Evolutionary conservation across 805 yeast genomes (phyloP).

Genomic region (Yarrowia sp.): DNA sequence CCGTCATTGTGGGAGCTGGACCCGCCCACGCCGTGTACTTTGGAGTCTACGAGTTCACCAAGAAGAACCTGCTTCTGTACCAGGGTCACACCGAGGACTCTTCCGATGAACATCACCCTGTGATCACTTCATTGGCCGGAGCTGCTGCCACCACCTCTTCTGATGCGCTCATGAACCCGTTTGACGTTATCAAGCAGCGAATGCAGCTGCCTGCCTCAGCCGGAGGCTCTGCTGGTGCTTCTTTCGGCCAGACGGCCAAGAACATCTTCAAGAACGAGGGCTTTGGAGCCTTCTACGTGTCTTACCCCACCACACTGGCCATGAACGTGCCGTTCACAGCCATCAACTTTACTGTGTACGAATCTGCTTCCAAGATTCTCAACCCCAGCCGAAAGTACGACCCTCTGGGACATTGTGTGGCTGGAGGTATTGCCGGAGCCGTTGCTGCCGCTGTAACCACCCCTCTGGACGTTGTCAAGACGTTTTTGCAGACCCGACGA

Average conservation of each 20-base stretch:
- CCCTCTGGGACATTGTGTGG: slow-evolving; percentile 85
- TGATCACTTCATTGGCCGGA: slow-evolving; percentile 83
- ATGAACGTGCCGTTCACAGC: slow-evolving; percentile 96
- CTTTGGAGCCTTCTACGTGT: slow-evolving; percentile 75
- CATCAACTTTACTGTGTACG: slow-evolving; percentile 88
- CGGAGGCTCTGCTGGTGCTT: slow-evolving; percentile 30
- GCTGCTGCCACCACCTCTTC: slow-evolving; percentile 88
- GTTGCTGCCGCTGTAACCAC: slow-evolving; percentile 92
- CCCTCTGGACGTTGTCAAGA: slow-evolving; percentile 91
- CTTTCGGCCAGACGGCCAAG: slow-evolving; percentile 32
- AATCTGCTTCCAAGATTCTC: slow-evolving; percentile 67
- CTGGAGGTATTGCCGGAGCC: slow-evolving; percentile 95
- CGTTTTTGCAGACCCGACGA: slow-evolving; percentile 75
- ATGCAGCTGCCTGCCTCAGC: slow-evolving; percentile 58
- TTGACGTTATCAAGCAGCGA: slow-evolving; percentile 91
- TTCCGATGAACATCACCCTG: slow-evolving; percentile 60
- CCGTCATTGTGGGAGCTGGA: slow-evolving; percentile 95
- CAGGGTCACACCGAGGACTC: slow-evolving; percentile 34
- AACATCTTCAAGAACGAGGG: slow-evolving; percentile 41
- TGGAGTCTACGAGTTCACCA: slow-evolving; percentile 84
- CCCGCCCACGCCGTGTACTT: slow-evolving; percentile 98
- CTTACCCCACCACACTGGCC: slow-evolving; percentile 89
- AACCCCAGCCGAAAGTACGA: slow-evolving; percentile 76
- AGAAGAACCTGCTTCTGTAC: slow-evolving; percentile 46
- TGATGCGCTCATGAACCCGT: slow-evolving; percentile 96